Conservation (phyloP, 495 filamentous ascomycete species). For the Pseudomonodictys pantanalensis region DNA sequence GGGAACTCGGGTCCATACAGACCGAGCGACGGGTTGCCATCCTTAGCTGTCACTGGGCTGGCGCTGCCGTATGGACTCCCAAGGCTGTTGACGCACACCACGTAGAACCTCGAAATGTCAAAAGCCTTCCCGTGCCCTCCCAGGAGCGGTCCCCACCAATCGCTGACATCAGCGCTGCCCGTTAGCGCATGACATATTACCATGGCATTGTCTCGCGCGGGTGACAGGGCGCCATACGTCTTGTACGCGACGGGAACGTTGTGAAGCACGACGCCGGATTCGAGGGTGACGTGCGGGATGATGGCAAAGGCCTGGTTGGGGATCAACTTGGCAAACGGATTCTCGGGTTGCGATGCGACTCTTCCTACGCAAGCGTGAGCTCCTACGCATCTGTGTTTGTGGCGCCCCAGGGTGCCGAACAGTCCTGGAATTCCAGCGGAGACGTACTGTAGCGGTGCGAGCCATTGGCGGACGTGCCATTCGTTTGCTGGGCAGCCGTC, state of each 20-base stretch:
- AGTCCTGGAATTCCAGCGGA: neutral
- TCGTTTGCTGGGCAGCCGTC: slow-evolving; percentile 12
- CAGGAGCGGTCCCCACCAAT: slow-evolving; percentile 97
- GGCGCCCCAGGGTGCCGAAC: neutral
- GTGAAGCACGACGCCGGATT: slow-evolving; percentile 80
- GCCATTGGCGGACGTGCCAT: slow-evolving; percentile 13
- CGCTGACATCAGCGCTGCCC: slow-evolving; percentile 90
- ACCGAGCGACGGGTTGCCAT: slow-evolving; percentile 69
- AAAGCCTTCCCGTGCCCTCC: slow-evolving; percentile 88
- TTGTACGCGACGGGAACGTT: slow-evolving; percentile 96
- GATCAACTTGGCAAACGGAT: slow-evolving; percentile 84
- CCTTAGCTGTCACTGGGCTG: slow-evolving; percentile 86
- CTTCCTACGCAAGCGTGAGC: slow-evolving; percentile 48
- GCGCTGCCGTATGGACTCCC: slow-evolving; percentile 96
- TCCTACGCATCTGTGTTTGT: too few relatives aligned
- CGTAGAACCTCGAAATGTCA: slow-evolving; percentile 86
- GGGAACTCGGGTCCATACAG: slow-evolving; percentile 95
- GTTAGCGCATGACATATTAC: slow-evolving; percentile 97
- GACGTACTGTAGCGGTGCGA: slow-evolving; percentile 25
- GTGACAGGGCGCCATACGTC: slow-evolving; percentile 71
- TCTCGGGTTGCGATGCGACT: slow-evolving; percentile 73
- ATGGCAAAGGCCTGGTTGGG: slow-evolving; percentile 80
- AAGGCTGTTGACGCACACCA: slow-evolving; percentile 93
- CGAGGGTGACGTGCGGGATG: slow-evolving; percentile 86
- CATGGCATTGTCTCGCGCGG: slow-evolving; percentile 81